Conservation (phyloP, 1,284 basidiomycete species). For the Heterobasidion parviporum region DNA sequence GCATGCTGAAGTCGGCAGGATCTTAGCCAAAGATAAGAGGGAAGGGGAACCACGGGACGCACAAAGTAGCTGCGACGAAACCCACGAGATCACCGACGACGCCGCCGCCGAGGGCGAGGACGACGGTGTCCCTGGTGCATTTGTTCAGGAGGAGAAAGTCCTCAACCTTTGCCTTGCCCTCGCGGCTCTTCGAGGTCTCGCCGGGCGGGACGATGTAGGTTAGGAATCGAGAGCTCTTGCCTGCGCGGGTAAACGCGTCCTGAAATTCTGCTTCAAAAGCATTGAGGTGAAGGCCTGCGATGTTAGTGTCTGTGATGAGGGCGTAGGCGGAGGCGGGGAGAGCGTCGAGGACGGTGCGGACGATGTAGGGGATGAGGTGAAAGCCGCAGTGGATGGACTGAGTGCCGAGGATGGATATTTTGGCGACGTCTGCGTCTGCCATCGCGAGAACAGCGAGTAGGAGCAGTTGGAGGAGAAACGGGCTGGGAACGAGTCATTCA, state of each 20-base stretch:
- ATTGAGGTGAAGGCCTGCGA: constrained; percentile 72
- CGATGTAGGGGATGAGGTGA: constrained; percentile 83
- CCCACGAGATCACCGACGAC: constrained; percentile 96
- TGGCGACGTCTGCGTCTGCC: constrained; percentile 37
- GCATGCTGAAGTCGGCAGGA: constrained; percentile 47
- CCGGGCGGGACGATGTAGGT: constrained; percentile 82
- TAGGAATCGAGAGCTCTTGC: constrained; percentile 60
- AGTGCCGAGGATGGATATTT: constrained; percentile 81
- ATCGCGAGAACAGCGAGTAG: constrained; percentile 11
- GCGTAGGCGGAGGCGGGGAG: constrained; percentile 88
- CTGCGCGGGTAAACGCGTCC: constrained; percentile 27
- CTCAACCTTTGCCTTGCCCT: constrained; percentile 91
- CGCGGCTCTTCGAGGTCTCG: constrained; percentile 86
- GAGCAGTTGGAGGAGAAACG: neutral
- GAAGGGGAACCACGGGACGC: constrained; percentile 24
- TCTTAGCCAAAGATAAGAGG: neutral
- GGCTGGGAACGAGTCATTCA: neutral
- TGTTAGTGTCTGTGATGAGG: constrained; percentile 87
- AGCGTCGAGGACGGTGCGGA: constrained; percentile 64
- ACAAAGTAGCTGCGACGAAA: constrained; percentile 98
- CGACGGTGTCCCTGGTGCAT: constrained; percentile 90
- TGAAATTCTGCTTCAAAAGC: constrained; percentile 65
- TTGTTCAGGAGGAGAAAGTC: constrained; percentile 86
- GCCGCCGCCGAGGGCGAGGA: constrained; percentile 92
- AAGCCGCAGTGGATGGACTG: constrained; percentile 91